Percentiles rank a stretch among this genome's conserved stretches.
Conservation (phyloP, 352 stramenopile genomes). For the Phytophthora agathidicida region DNA sequence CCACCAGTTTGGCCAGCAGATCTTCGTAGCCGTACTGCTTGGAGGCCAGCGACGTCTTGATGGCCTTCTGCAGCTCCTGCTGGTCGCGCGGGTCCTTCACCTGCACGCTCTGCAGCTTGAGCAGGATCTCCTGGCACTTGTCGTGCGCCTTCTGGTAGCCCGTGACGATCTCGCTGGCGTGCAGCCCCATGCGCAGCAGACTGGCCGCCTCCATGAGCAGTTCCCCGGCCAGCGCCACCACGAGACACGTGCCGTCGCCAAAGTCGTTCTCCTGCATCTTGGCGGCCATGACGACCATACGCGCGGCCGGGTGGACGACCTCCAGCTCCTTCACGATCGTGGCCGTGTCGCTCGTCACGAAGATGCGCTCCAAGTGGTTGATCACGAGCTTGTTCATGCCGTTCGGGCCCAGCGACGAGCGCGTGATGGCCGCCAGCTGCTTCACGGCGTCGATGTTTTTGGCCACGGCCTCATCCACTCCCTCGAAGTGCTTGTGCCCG, state of each 20-base stretch:
- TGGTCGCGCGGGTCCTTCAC: conserved; percentile 86
- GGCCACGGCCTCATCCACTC: conserved; percentile 95
- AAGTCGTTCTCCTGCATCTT: conserved; percentile 99
- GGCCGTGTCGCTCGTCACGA: conserved; percentile 99
- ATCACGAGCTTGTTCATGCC: conserved; percentile 99
- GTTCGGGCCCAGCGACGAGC: conserved; percentile 98
- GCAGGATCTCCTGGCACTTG: conserved; percentile 93
- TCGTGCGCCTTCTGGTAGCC: conserved; percentile 97
- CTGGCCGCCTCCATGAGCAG: conserved; percentile 96
- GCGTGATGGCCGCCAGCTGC: conserved; percentile 97
- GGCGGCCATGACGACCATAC: conserved; percentile 97
- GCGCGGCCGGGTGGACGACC: conserved; percentile 98
- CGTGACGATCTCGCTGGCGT: conserved; percentile 97
- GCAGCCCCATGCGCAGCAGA: conserved; percentile 97
- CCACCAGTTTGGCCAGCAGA: conserved; percentile 94
- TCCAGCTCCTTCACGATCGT: conserved; percentile 99
- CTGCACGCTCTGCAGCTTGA: conserved; percentile 81
- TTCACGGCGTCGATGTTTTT: conserved; percentile 99
- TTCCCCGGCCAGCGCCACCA: conserved; percentile 97
- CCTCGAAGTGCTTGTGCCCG: conserved; percentile 96
- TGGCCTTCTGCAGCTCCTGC: conserved; percentile 86
- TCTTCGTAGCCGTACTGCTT: conserved; percentile 99
- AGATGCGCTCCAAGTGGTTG: conserved; percentile 99
- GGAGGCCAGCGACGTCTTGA: conserved; percentile 95
- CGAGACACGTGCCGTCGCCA: conserved; percentile 97